Conservation (phyloP, 768 basidiomycete genomes). For the Asterophora lycoperdoides region DNA sequence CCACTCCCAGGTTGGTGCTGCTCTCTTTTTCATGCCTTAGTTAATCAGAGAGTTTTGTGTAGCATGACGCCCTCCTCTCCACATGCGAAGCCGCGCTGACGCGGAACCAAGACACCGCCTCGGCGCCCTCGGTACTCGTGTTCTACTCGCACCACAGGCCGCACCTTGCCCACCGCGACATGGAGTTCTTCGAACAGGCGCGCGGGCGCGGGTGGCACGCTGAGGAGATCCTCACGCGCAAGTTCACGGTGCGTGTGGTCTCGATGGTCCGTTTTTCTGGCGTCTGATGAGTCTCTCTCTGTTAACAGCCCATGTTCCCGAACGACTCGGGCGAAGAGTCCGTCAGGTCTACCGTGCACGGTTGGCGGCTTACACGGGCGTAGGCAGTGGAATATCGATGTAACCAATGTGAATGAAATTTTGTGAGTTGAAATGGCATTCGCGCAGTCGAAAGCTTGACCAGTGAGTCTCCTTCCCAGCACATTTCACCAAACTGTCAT, state of each 20-base stretch:
- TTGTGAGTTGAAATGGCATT: not conserved
- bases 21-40: not conserved
- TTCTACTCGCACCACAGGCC: constrained; percentile 91
- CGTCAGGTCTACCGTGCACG: constrained; percentile 79
- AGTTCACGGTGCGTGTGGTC: constrained; percentile 49
- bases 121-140: constrained; percentile 49
- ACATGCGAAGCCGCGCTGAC: constrained; percentile 57
- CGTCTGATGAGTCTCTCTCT: not conserved
- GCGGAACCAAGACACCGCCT: constrained; percentile 8
- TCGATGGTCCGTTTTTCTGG: not conserved
- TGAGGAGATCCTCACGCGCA: constrained; percentile 60
- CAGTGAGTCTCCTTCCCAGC: not conserved
- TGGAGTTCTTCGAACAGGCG: constrained; percentile 76
- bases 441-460: constrained; percentile 13
- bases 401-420: too few relatives aligned
- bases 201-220: constrained; percentile 63
- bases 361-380: constrained; percentile 52
- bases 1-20: constrained; percentile 70
- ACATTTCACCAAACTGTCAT: not conserved
- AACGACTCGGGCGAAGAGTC: constrained; percentile 78
- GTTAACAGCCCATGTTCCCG: constrained; percentile 80
- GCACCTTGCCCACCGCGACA: constrained; percentile 74
- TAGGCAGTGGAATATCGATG: too few relatives aligned
- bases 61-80: constrained; percentile 80
- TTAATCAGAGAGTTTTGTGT: not conserved